A percentile compares a stretch with the other conserved stretches of the same genome.
Conservation (phyloP, 2,329 filamentous ascomycete genomes). For the Botrytis squamosa region DNA sequence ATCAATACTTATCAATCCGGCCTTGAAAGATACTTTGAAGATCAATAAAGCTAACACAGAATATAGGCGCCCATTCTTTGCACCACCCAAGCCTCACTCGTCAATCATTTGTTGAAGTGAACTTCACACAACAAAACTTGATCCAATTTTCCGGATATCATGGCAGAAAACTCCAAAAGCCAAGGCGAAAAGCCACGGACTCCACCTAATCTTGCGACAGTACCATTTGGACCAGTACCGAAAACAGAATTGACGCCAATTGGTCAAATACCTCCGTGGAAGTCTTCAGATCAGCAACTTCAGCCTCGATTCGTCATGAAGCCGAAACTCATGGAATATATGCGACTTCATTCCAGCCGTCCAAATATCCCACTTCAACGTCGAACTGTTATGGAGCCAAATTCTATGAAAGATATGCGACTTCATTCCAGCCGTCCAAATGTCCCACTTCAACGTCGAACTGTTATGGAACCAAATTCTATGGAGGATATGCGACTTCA, state of each 20-base stretch:
- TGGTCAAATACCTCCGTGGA: not conserved
- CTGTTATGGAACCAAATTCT: too few relatives aligned
- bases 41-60: not conserved
- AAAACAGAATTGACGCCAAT: not conserved
- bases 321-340: not conserved
- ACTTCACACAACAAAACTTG: fast-evolving
- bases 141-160: not conserved
- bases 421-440: too few relatives aligned
- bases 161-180: not conserved
- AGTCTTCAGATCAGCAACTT: not conserved
- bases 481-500: not conserved
- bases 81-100: not conserved
- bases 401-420: too few relatives aligned
- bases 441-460: too few relatives aligned
- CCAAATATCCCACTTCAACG: too few relatives aligned
- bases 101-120: fast-evolving
- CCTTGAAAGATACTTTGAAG: fast-evolving
- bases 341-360: not conserved
- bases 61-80: not conserved
- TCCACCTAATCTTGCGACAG: not conserved
- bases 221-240: not conserved
- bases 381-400: too few relatives aligned
- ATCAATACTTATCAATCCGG: not conserved
- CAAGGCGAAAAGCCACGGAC: not conserved
- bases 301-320: not conserved